Evolutionary conservation across 306 rosid species (phyloP).

Genomic region (Medicago ruthenica): DNA sequence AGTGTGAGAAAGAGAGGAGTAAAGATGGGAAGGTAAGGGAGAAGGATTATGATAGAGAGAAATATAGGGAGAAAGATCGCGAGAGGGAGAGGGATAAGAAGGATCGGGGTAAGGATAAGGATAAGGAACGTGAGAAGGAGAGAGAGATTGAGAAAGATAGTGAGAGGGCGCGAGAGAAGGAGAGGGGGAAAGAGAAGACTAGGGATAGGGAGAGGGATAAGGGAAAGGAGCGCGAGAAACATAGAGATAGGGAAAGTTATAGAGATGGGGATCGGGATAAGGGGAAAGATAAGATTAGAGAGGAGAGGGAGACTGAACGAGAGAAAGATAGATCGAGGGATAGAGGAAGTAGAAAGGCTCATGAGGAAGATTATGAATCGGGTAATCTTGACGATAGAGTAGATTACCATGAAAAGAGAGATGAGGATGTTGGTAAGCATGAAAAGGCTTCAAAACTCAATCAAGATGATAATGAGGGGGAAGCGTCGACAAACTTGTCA

Average conservation of each 20-base stretch:
- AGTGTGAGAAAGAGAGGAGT: conserved; percentile 69
- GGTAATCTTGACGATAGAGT: conserved; percentile 58
- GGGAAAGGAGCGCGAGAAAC: conserved; percentile 57
- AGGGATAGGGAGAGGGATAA: conserved; percentile 68
- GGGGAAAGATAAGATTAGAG: conserved; percentile 55
- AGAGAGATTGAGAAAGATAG: conserved; percentile 63
- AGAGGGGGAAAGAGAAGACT: conserved; percentile 66
- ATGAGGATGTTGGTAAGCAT: conserved; percentile 54
- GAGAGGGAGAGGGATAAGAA: conserved; percentile 73
- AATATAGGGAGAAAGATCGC: conserved; percentile 64
- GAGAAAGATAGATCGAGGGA: conserved; percentile 70
- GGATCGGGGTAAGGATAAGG: conserved; percentile 75
- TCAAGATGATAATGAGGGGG: conserved; percentile 36
- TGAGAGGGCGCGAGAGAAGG: conserved; percentile 67
- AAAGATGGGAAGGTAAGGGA: conserved; percentile 71
- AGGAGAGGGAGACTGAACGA: conserved; percentile 56
- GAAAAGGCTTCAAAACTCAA: conserved; percentile 32
- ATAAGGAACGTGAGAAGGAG: conserved; percentile 68
- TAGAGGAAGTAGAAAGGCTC: conserved; percentile 51
- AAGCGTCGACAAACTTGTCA: conserved; percentile 44
- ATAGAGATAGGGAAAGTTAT: conserved; percentile 51
- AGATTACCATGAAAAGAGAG: conserved; percentile 57
- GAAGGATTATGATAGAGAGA: conserved; percentile 75
- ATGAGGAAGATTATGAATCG: conserved; percentile 59
- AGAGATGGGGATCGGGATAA: conserved; percentile 61